Evolutionary conservation across 352 stramenopile species (phyloP).

Genomic region (Globisporangium takayamanum): DNA sequence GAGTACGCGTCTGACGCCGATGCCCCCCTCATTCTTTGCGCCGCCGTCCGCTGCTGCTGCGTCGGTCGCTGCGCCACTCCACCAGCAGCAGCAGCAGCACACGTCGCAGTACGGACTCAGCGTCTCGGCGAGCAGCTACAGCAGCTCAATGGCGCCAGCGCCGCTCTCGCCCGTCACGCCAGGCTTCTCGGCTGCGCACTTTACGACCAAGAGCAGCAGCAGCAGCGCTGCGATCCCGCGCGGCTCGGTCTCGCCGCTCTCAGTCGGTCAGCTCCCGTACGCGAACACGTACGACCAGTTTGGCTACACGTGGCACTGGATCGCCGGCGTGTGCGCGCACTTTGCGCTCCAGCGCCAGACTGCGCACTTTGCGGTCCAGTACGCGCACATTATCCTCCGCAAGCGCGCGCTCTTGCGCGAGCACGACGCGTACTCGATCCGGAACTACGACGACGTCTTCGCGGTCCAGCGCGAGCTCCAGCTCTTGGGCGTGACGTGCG

Average conservation of each 20-base stretch:
- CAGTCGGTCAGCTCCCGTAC: conserved; percentile 45
- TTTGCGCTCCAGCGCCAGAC: conserved; percentile 78
- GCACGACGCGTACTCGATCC: conserved; percentile 27
- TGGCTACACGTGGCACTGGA: conserved; percentile 73
- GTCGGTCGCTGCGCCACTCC: conserved; percentile 2
- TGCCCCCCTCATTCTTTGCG: conserved; percentile 16
- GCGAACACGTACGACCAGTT: conserved; percentile 58
- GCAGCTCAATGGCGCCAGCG: conserved; percentile 2
- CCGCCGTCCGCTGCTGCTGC: conserved; percentile 2
- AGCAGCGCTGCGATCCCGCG: conserved; percentile 1
- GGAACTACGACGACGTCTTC: conserved; percentile 43
- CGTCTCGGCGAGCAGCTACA: conserved; percentile 9
- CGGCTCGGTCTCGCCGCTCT: conserved; percentile 33
- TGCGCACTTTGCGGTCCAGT: conserved; percentile 70
- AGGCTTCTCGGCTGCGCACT: conserved; percentile 4
- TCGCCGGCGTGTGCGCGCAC: conserved; percentile 51
- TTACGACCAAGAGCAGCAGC: conserved; percentile 3
- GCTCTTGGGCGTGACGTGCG: conserved; percentile 48
- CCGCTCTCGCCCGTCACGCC: conserved; percentile 24
- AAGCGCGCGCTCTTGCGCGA: conserved; percentile 33
- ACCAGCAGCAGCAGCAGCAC: neutral
- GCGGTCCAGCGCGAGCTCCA: conserved; percentile 53
- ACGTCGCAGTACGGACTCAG: conserved; percentile 4
- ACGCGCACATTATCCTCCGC: conserved; percentile 64
- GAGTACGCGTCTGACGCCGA: conserved; percentile 26